Percentiles rank a stretch among this genome's conserved stretches.
Evolutionary conservation across 2,329 filamentous ascomycete species (phyloP).

Genomic region (Epicoccum sorghinum): DNA sequence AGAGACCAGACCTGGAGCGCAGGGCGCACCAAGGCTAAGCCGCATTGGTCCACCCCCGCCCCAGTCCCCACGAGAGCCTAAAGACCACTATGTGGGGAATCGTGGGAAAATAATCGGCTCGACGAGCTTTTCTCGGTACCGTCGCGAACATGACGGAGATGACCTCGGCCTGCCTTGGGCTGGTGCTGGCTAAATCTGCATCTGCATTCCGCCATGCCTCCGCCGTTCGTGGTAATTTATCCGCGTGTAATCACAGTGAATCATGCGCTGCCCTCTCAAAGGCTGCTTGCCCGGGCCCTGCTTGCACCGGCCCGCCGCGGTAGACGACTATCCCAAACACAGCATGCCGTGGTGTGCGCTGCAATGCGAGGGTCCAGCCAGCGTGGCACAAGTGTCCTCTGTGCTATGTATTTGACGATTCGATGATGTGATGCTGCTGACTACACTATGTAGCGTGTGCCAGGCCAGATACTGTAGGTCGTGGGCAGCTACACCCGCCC

Average conservation of each 20-base stretch:
- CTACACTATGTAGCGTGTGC: not conserved
- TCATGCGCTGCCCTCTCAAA: not conserved
- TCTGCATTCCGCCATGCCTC: not conserved
- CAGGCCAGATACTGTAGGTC: not conserved
- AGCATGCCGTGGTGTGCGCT: not conserved
- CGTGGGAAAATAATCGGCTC: constrained; percentile 3
- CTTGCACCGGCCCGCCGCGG: not conserved
- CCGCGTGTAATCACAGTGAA: not conserved
- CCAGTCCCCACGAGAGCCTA: constrained; percentile 6
- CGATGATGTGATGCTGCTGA: not conserved
- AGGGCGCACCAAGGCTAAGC: constrained; percentile 2
- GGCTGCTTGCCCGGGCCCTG: not conserved
- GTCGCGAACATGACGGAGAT: constrained; percentile 7
- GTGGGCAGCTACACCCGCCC: not conserved
- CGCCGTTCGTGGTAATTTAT: constrained; percentile 14
- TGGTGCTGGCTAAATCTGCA: not conserved
- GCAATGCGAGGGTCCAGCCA: not conserved
- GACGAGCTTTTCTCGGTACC: constrained; percentile 14
- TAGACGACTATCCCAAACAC: not conserved
- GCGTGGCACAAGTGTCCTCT: constrained; percentile 3
- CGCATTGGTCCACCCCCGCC: constrained; percentile 9
- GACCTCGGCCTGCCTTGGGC: constrained; percentile 10
- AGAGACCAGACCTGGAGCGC: constrained; percentile 10
- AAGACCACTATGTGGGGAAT: constrained; percentile 10
- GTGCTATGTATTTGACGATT: not conserved